Base-by-base conservation (phyloP, 2,329 filamentous ascomycete genomes). In the Penicillium sp. region DNA sequence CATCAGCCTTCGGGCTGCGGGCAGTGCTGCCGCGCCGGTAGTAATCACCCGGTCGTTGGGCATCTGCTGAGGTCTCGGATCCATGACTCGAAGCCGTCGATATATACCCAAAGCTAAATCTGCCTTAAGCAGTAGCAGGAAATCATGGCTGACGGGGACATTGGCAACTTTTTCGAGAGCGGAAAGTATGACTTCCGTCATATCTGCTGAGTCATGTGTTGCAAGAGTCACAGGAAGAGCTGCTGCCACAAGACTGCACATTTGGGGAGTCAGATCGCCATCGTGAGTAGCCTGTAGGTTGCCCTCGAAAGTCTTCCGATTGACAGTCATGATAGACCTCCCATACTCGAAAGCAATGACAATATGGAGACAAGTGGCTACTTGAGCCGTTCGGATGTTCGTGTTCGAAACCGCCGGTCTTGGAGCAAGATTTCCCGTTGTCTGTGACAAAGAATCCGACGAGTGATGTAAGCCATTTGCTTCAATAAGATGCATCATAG, bases 401-500 rank as follows among this genome's bases (percentile, higher is more conserved):
- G 62, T 62, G 35, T 73, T 67, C 8, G 61, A 52, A 6, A 59
- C 28, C 56, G 64, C 57, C 7, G 40, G 45, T 3, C 42, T 58
- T n/a, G 61, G 56, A 3, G 56, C 43, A 28, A 51, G 52, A 51
- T 51, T 57, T 22, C 43, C 57, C 5, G 63, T 62, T 7, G 66
- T 66, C 49, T 71, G 59, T 26, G 65, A 60, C 26, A 70, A 57
- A 11, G 33, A 59, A 6, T 69, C 65, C 7, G 63, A 57, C 3
- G 60, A 58, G 40, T 62, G 66, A 25, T 71, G 67, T 19, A 70
- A 48, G 0, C 70, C 69, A 30, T 81, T 79, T 8, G 83, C 81
- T 65, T 85, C 84, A 1, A 84, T 74, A 28, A 85, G 76, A 67
- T 86, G 84, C 81, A 86, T 84, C 10, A 81, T 72, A 0, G 77